phyloP scores from a whole-genome alignment of 2,329 filamentous ascomycete genomes.

The Pseudocercospora crystallina region DNA sequence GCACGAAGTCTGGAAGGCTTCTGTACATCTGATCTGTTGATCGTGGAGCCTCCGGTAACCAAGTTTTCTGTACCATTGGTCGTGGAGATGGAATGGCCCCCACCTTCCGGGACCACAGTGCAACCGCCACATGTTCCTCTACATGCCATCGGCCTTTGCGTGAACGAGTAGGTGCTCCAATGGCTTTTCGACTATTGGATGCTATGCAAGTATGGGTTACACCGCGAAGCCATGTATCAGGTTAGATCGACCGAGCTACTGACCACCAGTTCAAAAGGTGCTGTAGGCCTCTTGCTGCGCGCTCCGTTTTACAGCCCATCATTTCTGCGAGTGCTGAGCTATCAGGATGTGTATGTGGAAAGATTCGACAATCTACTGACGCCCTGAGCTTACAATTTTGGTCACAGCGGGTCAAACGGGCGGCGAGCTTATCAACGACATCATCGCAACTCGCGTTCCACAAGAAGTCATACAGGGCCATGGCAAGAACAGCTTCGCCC shows the following conservation, averaged over 20 bases:
- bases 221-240: background rate
- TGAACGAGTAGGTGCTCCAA: background rate
- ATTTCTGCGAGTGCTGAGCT: background rate
- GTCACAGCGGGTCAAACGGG: background rate
- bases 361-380: too few relatives aligned
- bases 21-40: too few relatives aligned
- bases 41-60: too few relatives aligned
- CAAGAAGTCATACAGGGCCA: slow-evolving; percentile 18
- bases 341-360: too few relatives aligned
- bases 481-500: slow-evolving; percentile 18
- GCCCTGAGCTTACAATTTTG: background rate
- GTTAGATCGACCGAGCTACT: background rate
- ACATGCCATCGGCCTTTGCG: background rate
- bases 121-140: background rate
- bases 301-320: background rate
- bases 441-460: slow-evolving; percentile 35
- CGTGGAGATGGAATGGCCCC: too few relatives aligned
- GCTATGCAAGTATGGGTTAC: background rate
- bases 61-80: too few relatives aligned
- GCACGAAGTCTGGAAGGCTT: too few relatives aligned
- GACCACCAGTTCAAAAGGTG: background rate
- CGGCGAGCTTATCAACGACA: slow-evolving; percentile 44
- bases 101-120: background rate
- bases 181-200: background rate
- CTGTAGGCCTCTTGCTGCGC: background rate